Conservation (phyloP, 768 basidiomycete species). For the Dictyophora rubrovolvata region DNA sequence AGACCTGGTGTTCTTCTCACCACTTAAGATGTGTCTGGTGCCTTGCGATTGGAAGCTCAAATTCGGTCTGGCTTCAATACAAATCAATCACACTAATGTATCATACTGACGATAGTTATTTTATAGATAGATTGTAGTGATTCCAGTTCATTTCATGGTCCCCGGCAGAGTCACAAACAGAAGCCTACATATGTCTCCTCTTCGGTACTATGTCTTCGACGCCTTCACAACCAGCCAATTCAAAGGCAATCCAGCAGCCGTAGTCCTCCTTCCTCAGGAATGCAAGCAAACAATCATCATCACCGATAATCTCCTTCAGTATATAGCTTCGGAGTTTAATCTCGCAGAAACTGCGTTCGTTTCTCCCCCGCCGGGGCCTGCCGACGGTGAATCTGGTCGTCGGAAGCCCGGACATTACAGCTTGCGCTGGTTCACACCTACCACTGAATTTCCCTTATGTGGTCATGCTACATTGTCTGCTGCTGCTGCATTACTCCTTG, state of each 20-base stretch:
- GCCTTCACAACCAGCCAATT: constrained; percentile 23
- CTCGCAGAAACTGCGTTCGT: constrained; percentile 38
- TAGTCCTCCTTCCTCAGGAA: constrained; percentile 17
- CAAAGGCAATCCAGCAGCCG: constrained; percentile 23
- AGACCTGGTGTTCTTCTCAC: too few species aligned
- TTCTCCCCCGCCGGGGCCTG: too few species aligned
- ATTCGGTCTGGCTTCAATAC: too few species aligned
- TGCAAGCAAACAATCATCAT: not conserved
- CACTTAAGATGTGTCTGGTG: too few species aligned
- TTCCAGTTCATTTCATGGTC: too few species aligned
- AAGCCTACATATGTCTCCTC: constrained; percentile 21
- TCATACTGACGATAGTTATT: too few species aligned
- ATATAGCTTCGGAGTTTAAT: constrained; percentile 39
- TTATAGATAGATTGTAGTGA: too few species aligned
- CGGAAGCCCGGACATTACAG: constrained; percentile 6
- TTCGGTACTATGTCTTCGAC: constrained; percentile 19
- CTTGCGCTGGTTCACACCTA: constrained; percentile 21
- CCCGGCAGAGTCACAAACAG: too few species aligned
- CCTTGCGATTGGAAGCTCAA: too few species aligned
- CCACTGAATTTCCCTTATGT: constrained; percentile 18
- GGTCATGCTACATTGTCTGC: constrained; percentile 26
- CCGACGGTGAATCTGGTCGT: too few species aligned
- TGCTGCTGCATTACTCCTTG: constrained; percentile 16
- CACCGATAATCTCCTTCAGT: constrained; percentile 18
- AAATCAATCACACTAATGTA: too few species aligned